These are phyloP conservation scores for Pilatotrama ljubarskyi DNA, from an alignment of 768 basidiomycete species.

Conservation along the genomic window DNA sequence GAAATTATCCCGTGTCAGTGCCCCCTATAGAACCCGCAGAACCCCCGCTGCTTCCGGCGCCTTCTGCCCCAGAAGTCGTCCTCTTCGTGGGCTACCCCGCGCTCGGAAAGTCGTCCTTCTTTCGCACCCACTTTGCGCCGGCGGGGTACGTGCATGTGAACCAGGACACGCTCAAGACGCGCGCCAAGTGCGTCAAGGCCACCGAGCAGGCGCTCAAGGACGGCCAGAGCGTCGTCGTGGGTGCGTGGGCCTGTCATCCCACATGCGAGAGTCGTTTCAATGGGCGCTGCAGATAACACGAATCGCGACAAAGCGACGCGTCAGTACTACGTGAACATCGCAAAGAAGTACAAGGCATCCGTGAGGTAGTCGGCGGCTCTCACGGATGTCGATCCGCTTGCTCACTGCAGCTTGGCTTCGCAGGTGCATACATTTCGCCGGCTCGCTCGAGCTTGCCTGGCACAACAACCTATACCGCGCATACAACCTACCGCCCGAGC, in stretches of 20 bases:
- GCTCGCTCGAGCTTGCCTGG: conserved; percentile 79
- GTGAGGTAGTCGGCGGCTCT: conserved; percentile 46
- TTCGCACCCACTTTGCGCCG: conserved; percentile 61
- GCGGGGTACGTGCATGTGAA: conserved; percentile 81
- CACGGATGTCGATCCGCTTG: background rate
- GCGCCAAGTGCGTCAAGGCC: conserved; percentile 70
- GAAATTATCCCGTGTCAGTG: conserved; percentile 36
- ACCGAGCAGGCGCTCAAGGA: conserved; percentile 54
- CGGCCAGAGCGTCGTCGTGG: conserved; percentile 74
- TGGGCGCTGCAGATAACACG: conserved; percentile 72
- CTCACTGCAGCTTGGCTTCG: background rate
- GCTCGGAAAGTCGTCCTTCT: conserved; percentile 85
- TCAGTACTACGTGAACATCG: conserved; percentile 68
- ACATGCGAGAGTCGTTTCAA: background rate
- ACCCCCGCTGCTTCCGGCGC: conserved; percentile 44
- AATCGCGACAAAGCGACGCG: conserved; percentile 75
- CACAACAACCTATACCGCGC: conserved; percentile 94
- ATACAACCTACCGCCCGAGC: conserved; percentile 53
- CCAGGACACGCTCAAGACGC: conserved; percentile 78
- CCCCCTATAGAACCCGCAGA: conserved; percentile 52
- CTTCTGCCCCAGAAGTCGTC: conserved; percentile 45
- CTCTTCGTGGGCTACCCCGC: conserved; percentile 64
- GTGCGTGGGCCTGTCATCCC: conserved; percentile 40
- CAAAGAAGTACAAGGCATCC: conserved; percentile 52
- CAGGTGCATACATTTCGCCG: conserved; percentile 77